Base-by-base conservation (phyloP, 306 rosid genomes). In the Crotalaria pallida region DNA sequence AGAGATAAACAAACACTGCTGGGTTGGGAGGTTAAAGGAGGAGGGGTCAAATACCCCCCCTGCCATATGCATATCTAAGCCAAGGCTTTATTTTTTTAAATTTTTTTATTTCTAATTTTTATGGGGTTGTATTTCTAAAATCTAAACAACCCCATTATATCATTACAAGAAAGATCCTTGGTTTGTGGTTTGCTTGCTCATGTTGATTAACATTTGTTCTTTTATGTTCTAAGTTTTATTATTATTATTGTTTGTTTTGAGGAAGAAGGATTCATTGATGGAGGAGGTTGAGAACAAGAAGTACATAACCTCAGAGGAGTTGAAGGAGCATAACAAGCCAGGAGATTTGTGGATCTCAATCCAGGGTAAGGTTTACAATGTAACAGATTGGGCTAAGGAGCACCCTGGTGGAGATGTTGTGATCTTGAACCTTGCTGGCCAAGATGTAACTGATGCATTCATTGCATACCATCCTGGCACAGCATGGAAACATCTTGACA, bases 321-420 rank as follows among this genome's bases (percentile, higher is more conserved):
- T 90, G 8, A 53, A 43, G 7, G 24, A 43, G 50, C 96, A 90
- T 65, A 83, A 84, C 67, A 81, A 74, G 34, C 69, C 67, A 3
- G 96, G 86, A 21, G 92, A 90, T 81, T 73, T 90, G 26, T 90
- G 96, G 96, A 86, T 90, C 65, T 90, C 96, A 0, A 79, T 90
- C 16, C 88, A 88, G 71, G 96, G 96, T 0, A 88, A 88, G 84
- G 76, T 90, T 51, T 90, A 88, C 73, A 62, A 90, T 48, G 96
- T 90, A 38, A 47, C 92, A 10, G 78, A 82, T 43, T 90, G 96
- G 96, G 81, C 76, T 0, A 70, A 84, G 29, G 70, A 58, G 6
- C 96, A 90, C 31, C 96, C 96, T 10, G 96, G 95, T 21, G 96
- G 96, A 1, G 94, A 88, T 6, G 49, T 71, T 10, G 85, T 83